Base-by-base conservation (phyloP, 805 yeast species). In the Sungouiozyma intestinalis region DNA sequence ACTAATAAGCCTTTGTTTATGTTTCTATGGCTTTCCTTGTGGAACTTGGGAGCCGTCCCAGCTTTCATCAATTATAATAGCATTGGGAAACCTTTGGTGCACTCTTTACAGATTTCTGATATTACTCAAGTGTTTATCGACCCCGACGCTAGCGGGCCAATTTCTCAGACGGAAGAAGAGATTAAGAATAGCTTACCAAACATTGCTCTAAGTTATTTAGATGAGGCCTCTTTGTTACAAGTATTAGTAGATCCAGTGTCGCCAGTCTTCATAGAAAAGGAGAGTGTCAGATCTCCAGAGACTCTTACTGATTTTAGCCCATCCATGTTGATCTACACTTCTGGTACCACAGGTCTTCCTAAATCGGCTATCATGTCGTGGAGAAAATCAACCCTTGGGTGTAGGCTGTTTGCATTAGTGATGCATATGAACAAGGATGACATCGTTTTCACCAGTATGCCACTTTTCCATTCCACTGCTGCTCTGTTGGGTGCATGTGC, bases 311-410 rank as follows among this genome's bases (percentile, higher is more conserved):
- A 80, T 56, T 74, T 68, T 49, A 73, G 76, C 42, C 73, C 90
- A 3, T 79, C 83, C 16, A 73, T 80, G 49, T 71, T 85, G 49
- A 85, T 88, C 40, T 88, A 81, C 61, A 88, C 97, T 0, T 84
- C 95, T 0, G 97, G 97, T 33, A 90, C 97, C 5, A 85, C 97
- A 0, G 97, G 97, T 0, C 65, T 88, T 47, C 97, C 97, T 14
- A 88, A 88, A 62, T 83, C 96, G 4, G 97, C 95, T 2, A 81
- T 84, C 43, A 79, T 88, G 79, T 80, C 92, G 3, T 87, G 96
- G 96, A 72, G 86, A 53, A 88, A 87, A 62, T 74, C 83, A 5
- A 73, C 71, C 38, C 68, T 82, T 67, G 95, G 94, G 1, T 66
- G 85, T 1, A 62, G 71, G 2, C 57, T 85, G 19, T 87, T 85